These are phyloP conservation scores for Dunaliella primolecta DNA, from an alignment of 139 green algal genomes.

Conservation along the genomic window DNA sequence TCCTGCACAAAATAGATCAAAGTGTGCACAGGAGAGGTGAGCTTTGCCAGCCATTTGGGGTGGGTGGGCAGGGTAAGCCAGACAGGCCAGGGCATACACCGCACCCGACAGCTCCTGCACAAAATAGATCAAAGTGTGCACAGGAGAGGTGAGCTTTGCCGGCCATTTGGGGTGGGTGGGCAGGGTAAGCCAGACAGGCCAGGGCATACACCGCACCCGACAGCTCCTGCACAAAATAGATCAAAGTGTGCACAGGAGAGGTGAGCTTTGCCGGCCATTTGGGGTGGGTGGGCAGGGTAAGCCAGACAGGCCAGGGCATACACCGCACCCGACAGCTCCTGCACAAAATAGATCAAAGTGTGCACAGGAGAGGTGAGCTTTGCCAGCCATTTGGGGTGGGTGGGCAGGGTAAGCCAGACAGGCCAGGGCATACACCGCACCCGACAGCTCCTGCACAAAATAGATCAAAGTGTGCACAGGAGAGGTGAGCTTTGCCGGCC, in stretches of 20 bases:
- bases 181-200: not conserved
- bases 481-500: not conserved
- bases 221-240: not conserved
- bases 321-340: not conserved
- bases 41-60: not conserved
- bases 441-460: not conserved
- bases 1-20: too few species aligned
- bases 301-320: not conserved
- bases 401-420: not conserved
- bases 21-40: not conserved
- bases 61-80: not conserved
- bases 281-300: not conserved
- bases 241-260: too few species aligned
- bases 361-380: not conserved
- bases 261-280: not conserved
- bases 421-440: not conserved
- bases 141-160: not conserved
- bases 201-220: not conserved
- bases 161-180: not conserved
- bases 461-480: too few species aligned
- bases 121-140: too few species aligned
- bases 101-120: not conserved
- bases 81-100: not conserved
- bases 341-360: too few species aligned
- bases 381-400: not conserved